These are phyloP conservation scores for Sutorius australiensis DNA, from an alignment of 768 basidiomycete species.

Conservation along the genomic window DNA sequence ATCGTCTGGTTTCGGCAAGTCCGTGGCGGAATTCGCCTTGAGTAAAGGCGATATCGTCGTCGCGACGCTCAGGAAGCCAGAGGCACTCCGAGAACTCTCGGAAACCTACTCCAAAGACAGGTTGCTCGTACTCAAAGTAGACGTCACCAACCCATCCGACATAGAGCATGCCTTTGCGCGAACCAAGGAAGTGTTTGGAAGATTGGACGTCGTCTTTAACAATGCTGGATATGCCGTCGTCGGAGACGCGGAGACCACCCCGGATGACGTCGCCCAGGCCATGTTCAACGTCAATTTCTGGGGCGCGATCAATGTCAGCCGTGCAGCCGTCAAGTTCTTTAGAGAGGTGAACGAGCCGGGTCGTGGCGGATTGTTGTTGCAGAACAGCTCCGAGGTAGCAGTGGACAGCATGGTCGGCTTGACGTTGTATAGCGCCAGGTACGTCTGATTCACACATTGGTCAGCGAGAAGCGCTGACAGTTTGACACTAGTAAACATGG, in stretches of 20 bases:
- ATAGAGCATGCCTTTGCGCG: conserved; percentile 11
- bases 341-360: conserved; percentile 34
- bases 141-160: conserved; percentile 11
- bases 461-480: conserved; percentile 7
- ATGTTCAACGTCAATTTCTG: conserved; percentile 30
- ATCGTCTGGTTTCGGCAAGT: conserved; percentile 38
- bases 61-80: conserved; percentile 42
- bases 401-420: conserved; percentile 13
- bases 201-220: conserved; percentile 21
- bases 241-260: conserved; percentile 24
- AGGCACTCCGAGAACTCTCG: conserved; percentile 8
- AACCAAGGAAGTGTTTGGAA: conserved; percentile 6
- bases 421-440: conserved; percentile 21
- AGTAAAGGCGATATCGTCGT: conserved; percentile 35
- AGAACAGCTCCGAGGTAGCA: conserved; percentile 33
- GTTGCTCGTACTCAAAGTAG: conserved; percentile 15
- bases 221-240: conserved; percentile 15
- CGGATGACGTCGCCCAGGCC: conserved; percentile 13
- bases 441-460: not conserved
- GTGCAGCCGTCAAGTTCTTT: conserved; percentile 29
- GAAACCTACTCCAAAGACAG: conserved; percentile 2
- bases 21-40: conserved; percentile 31
- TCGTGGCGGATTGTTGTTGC: conserved; percentile 33
- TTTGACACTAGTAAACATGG: conserved; percentile 15
- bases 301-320: conserved; percentile 27